A percentile compares a stretch with the other conserved stretches of the same genome.
These are phyloP conservation scores for Vitellaria paradoxa DNA, from an alignment of 179 eudicot species.

Conservation along the genomic window DNA sequence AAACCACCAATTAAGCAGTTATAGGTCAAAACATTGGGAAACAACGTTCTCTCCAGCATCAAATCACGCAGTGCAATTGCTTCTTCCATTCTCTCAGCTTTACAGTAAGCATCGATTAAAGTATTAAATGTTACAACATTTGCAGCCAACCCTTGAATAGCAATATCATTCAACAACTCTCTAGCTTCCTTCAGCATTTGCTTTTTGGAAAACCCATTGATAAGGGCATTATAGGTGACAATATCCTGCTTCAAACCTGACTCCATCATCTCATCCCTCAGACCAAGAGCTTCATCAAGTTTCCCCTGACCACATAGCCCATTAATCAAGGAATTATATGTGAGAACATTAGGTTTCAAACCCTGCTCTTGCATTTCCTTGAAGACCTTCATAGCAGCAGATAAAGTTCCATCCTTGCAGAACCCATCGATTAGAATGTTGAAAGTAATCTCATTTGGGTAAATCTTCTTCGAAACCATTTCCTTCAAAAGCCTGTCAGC, in stretches of 20 bases:
- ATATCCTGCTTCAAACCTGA: slow-evolving; percentile 18
- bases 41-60: slow-evolving; percentile 42
- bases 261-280: slow-evolving; percentile 31
- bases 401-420: slow-evolving; percentile 29
- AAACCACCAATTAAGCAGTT: slow-evolving; percentile 56
- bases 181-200: slow-evolving; percentile 62
- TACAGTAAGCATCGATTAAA: slow-evolving; percentile 59
- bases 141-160: slow-evolving; percentile 31
- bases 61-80: slow-evolving; percentile 37
- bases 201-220: slow-evolving; percentile 40
- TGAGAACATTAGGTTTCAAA: slow-evolving; percentile 20
- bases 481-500: slow-evolving; percentile 21
- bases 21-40: slow-evolving; percentile 49
- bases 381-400: slow-evolving; percentile 24
- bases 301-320: slow-evolving; percentile 35
- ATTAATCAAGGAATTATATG: slow-evolving; percentile 29
- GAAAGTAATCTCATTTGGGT: slow-evolving; percentile 22
- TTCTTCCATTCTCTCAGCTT: slow-evolving; percentile 41
- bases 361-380: slow-evolving; percentile 27
- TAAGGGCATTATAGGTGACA: slow-evolving; percentile 24
- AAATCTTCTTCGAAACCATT: slow-evolving; percentile 21
- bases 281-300: slow-evolving; percentile 28
- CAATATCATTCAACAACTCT: slow-evolving; percentile 43
- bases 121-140: slow-evolving; percentile 57
- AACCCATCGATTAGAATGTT: slow-evolving; percentile 26